Conservation (phyloP, 495 filamentous ascomycete genomes). For the Hyaloscypha finlandica region DNA sequence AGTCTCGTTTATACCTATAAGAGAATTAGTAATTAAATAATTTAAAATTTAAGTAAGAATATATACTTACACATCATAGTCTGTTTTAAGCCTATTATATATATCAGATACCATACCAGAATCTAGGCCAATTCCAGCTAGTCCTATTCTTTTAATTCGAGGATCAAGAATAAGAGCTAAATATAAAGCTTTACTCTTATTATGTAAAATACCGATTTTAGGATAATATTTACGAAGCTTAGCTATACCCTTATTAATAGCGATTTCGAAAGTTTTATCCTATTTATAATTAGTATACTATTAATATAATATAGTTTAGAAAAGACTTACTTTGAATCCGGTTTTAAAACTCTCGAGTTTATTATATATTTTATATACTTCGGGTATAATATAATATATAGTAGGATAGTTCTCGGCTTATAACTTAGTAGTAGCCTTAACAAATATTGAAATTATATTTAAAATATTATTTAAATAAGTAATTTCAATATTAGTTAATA, state of each 20-base stretch:
- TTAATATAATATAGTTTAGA: conserved; percentile 5
- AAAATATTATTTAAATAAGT: conserved; percentile 12
- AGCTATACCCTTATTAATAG: background rate
- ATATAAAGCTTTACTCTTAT: conserved; percentile 14
- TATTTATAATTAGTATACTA: no score
- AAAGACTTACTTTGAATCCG: conserved; percentile 16
- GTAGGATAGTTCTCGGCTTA: conserved; percentile 1
- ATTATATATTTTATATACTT: conserved; percentile 16
- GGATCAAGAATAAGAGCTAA: conserved; percentile 15
- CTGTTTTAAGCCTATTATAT: background rate
- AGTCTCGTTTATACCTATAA: background rate
- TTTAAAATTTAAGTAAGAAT: background rate
- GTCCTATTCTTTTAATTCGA: conserved; percentile 6
- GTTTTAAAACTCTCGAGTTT: conserved; percentile 1
- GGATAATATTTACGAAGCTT: conserved; percentile 13
- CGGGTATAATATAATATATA: conserved; percentile 10
- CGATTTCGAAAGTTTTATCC: no score
- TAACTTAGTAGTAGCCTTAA: conserved; percentile 15
- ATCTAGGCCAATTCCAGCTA: background rate
- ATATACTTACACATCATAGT: background rate
- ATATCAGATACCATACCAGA: background rate
- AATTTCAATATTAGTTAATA: conserved; percentile 7
- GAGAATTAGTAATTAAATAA: background rate
- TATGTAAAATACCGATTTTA: conserved; percentile 5
- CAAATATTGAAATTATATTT: background rate